These are phyloP conservation scores for Magnolia changhungtana DNA, from an alignment of 164 flowering plant genomes.

Conservation along the genomic window DNA sequence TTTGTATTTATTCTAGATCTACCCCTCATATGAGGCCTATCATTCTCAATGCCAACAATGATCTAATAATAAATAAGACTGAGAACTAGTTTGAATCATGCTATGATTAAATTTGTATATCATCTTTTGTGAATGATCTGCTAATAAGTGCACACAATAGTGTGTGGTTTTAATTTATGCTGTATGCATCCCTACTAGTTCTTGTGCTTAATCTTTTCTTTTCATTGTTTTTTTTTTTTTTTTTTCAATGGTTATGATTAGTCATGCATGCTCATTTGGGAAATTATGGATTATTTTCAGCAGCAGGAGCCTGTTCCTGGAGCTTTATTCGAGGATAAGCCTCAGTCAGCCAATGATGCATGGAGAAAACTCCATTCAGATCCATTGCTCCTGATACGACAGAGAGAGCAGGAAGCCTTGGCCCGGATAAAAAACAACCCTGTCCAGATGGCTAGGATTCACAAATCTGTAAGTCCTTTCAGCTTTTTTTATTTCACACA, in stretches of 20 bases:
- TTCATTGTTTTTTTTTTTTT: not conserved
- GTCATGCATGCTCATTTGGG: not conserved
- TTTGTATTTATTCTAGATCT: too few species aligned
- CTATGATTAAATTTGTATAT: too few species aligned
- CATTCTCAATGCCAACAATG: too few species aligned
- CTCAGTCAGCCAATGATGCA: slow-evolving; percentile 89
- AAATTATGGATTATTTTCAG: slow-evolving; percentile 9
- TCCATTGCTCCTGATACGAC: slow-evolving; percentile 88
- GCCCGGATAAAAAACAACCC: slow-evolving; percentile 88
- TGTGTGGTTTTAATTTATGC: too few species aligned
- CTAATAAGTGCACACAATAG: too few species aligned
- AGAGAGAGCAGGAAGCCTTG: slow-evolving; percentile 90
- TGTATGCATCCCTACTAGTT: not conserved
- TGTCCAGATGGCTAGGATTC: slow-evolving; percentile 87
- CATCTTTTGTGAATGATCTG: too few species aligned
- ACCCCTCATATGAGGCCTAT: too few species aligned
- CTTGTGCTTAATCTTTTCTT: not conserved
- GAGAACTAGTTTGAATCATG: too few species aligned
- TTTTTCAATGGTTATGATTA: not conserved
- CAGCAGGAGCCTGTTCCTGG: slow-evolving; percentile 60
- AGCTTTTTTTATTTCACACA: not conserved
- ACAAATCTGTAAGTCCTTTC: slow-evolving; percentile 63
- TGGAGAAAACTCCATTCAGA: slow-evolving; percentile 98
- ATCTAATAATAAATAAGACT: too few species aligned
- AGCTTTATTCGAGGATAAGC: slow-evolving; percentile 90